Evolutionary conservation across 2,329 filamentous ascomycete genomes (phyloP).

Genomic region (Pestalotiopsis sp.): DNA sequence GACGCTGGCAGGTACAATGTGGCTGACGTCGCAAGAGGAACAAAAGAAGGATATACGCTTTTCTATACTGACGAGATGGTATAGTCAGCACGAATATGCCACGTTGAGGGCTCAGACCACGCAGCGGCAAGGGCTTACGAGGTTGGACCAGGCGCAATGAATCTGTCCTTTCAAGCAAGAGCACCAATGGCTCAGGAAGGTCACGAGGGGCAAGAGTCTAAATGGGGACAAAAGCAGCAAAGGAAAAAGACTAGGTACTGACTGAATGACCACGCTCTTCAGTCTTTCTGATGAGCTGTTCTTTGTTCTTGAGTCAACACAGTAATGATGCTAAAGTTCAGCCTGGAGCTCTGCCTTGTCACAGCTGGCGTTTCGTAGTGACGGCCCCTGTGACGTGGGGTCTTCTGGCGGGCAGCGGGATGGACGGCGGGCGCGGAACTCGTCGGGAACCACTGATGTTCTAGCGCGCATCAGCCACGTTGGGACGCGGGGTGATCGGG

Average conservation of each 20-base stretch:
- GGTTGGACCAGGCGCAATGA: neutral
- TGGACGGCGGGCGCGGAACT: neutral
- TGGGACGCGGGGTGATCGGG: neutral
- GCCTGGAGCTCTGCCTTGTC: constrained; percentile 7
- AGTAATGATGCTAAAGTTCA: neutral
- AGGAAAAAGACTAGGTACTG: neutral
- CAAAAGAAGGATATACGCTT: neutral
- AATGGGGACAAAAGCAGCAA: neutral
- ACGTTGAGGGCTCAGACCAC: neutral
- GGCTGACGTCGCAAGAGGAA: neutral
- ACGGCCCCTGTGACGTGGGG: constrained; percentile 9
- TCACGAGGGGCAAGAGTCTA: neutral
- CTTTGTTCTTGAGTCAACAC: neutral
- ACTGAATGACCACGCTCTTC: neutral
- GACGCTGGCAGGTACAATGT: neutral
- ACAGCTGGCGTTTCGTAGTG: constrained; percentile 14
- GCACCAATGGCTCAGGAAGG: neutral
- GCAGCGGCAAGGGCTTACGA: neutral
- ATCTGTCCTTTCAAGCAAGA: neutral
- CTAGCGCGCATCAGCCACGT: neutral
- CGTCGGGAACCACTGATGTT: neutral
- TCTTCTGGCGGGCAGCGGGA: neutral
- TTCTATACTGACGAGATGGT: neutral
- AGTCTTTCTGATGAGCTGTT: constrained; percentile 4
- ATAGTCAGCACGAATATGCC: neutral